Base-by-base conservation (phyloP, 2,329 filamentous ascomycete genomes). In the Paraconiothyrium brasiliense region DNA sequence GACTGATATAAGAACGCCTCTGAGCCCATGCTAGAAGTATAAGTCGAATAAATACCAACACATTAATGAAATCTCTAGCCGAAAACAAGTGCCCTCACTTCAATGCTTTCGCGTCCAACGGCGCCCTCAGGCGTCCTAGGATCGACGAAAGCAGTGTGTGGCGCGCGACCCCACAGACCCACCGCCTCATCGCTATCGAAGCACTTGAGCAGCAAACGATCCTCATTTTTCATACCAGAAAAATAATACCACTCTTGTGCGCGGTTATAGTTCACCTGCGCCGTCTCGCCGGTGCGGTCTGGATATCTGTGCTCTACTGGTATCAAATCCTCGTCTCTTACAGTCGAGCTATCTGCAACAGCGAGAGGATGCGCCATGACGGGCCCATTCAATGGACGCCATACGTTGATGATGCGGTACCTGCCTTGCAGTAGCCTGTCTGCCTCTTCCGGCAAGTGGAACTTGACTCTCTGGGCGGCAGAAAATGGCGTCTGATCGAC, bases 401-500 rank as follows among this genome's bases (percentile, higher is more conserved):
- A 97, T 51, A 97, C 90, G 68, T 97, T 97, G 76, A 97, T 87
- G 72, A 97, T 92, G 62, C 93, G 87, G 78, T 92, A 93, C 2
- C 93, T 88, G 2, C 85, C 87, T 61, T 84, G 75, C 1, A 94
- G 85, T 0, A 94, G 81, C 58, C 79, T 72, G 4, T 90, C 88
- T 0, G 92, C 91, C 63, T 93, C 90, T 10, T 85, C 85, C 2
- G 86, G 80, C 58, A 92, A 82, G 76, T 94, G 92, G 1, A 85
- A 81, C 14, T 82, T 81, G 2, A 97, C 90, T 51, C 93, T 90
- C 75, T 86, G 83, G 10, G 80, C 84, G 0, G 91, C 89, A 0
- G 91, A 90, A 16, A 77, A 77, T 7, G 85, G 79, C 0, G 92
- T 95, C 79, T 97, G 93, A 76, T 97, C 93, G 64, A 97, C 91